phyloP scores from a whole-genome alignment of 2,329 filamentous ascomycete species.

The Mariannaea elegans region DNA sequence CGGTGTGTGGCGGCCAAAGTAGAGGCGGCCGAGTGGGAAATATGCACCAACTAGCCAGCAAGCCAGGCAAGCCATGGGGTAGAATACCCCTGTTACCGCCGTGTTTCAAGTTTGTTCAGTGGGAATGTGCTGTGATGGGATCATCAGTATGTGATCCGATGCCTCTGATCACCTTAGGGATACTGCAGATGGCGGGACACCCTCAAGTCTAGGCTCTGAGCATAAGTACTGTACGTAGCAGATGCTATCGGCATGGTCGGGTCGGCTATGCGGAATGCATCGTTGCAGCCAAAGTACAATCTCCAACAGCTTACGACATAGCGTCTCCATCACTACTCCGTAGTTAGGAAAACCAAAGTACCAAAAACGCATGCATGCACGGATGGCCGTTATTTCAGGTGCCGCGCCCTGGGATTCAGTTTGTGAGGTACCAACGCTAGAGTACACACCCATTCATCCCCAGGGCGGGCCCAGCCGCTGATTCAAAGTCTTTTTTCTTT shows the following conservation, averaged over 20 bases:
- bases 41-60: neutral
- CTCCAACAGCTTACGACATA: constrained; percentile 1
- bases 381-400: constrained; percentile 6
- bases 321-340: constrained; percentile 3
- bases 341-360: constrained; percentile 19
- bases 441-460: constrained; percentile 24
- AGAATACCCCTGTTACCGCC: neutral
- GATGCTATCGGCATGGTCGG: too few relatives aligned
- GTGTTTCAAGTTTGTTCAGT: constrained; percentile 26
- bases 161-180: too few relatives aligned
- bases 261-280: constrained; percentile 3
- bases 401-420: constrained; percentile 1
- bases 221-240: too few relatives aligned
- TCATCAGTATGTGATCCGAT: too few relatives aligned
- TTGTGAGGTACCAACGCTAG: neutral
- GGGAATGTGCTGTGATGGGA: constrained; percentile 14
- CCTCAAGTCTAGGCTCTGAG: too few relatives aligned
- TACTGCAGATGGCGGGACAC: too few relatives aligned
- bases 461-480: constrained; percentile 37
- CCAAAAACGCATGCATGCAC: constrained; percentile 9
- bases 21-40: constrained; percentile 7
- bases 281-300: neutral
- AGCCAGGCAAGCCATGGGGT: neutral
- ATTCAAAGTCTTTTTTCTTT: constrained; percentile 23
- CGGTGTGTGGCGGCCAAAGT: neutral